These are phyloP conservation scores for Aspergillus texensis DNA, from an alignment of 2,329 filamentous ascomycete species.

Conservation along the genomic window DNA sequence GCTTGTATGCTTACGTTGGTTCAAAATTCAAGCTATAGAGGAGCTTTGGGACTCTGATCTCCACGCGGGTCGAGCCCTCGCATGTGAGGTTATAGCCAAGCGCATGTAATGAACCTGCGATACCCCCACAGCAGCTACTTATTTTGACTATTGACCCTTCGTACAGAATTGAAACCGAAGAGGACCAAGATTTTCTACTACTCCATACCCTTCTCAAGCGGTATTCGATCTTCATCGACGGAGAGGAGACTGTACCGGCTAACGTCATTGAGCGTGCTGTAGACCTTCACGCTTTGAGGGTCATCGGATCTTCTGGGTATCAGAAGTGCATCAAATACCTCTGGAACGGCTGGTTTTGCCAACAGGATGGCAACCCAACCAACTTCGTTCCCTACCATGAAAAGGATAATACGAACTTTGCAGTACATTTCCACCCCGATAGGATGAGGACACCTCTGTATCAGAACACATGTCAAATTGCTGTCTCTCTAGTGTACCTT, in stretches of 20 bases:
- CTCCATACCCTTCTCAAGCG: conserved; percentile 82
- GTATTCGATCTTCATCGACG: conserved; percentile 78
- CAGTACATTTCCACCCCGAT: conserved; percentile 86
- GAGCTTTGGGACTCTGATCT: conserved; percentile 94
- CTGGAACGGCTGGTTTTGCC: conserved; percentile 96
- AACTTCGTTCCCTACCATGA: conserved; percentile 85
- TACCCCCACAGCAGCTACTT: not conserved
- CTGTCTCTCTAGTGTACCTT: conserved; percentile 82
- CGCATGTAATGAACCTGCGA: conserved; percentile 49
- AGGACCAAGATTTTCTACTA: conserved; percentile 76
- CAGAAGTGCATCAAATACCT: conserved; percentile 93
- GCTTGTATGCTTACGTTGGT: conserved; percentile 74
- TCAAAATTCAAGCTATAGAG: conserved; percentile 72
- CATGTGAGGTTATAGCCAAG: conserved; percentile 93
- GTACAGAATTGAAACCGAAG: conserved; percentile 77
- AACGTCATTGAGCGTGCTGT: conserved; percentile 95
- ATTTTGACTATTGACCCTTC: not conserved
- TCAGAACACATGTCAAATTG: conserved; percentile 85
- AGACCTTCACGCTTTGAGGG: conserved; percentile 82
- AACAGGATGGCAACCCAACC: conserved; percentile 88
- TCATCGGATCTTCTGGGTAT: conserved; percentile 92
- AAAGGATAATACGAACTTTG: conserved; percentile 76
- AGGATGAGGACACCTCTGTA: conserved; percentile 91
- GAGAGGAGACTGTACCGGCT: conserved; percentile 70
- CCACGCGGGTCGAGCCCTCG: conserved; percentile 74